Conservation (phyloP, 2,329 filamentous ascomycete species). For the Fusarium buharicum region DNA sequence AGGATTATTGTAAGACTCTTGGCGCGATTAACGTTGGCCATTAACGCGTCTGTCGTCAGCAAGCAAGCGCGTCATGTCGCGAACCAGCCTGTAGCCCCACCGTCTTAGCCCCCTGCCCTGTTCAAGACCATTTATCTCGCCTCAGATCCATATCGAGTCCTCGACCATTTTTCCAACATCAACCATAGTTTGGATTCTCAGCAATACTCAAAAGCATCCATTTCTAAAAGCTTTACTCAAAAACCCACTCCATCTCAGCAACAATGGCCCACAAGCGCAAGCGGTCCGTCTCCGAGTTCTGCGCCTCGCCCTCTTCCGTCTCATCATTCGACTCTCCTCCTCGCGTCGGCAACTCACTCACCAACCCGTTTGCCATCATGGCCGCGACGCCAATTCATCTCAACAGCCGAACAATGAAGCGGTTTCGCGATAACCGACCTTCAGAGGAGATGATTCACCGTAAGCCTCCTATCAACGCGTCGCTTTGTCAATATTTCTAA, state of each 20-base stretch:
- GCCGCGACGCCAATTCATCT: constrained; percentile 56
- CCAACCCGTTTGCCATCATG: constrained; percentile 49
- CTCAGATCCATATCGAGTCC: background rate
- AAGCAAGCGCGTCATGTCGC: constrained; percentile 33
- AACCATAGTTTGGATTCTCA: background rate
- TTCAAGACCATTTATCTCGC: constrained; percentile 13
- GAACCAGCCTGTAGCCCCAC: constrained; percentile 13
- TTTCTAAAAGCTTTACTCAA: background rate
- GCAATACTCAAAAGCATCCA: background rate
- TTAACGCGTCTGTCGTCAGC: too few relatives aligned
- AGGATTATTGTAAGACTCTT: too few relatives aligned
- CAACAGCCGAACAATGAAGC: constrained; percentile 69
- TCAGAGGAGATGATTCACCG: constrained; percentile 65
- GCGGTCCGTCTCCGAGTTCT: constrained; percentile 68
- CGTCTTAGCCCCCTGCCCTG: background rate
- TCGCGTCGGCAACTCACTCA: constrained; percentile 44
- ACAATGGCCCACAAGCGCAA: constrained; percentile 68
- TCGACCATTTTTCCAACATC: background rate
- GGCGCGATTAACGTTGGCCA: too few relatives aligned
- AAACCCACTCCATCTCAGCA: background rate
- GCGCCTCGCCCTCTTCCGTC: constrained; percentile 57
- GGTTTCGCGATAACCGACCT: constrained; percentile 68
- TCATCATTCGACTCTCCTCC: constrained; percentile 55
- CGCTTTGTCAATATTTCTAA: constrained; percentile 3
- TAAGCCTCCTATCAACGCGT: constrained; percentile 51